phyloP scores from a whole-genome alignment of 495 filamentous ascomycete species.

The Penicillium malachiteum region DNA sequence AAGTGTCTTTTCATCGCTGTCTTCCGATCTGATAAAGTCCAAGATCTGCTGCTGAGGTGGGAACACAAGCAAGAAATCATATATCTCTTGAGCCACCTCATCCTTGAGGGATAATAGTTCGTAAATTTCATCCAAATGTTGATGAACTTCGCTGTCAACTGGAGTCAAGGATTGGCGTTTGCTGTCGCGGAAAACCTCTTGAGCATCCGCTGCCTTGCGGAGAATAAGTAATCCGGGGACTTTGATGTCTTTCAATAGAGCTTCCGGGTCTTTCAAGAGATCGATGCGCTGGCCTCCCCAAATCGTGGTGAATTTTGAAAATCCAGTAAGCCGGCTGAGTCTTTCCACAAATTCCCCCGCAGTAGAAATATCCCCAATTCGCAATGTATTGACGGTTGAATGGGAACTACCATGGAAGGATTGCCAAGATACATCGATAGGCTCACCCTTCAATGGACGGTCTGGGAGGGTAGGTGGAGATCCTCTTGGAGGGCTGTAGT shows the following conservation, averaged over 20 bases:
- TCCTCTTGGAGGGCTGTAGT: constrained; percentile 48
- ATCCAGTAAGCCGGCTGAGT: constrained; percentile 65
- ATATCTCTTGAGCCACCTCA: constrained; percentile 68
- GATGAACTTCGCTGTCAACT: constrained; percentile 73
- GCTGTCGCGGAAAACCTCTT: constrained; percentile 26
- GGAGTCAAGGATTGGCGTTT: constrained; percentile 41
- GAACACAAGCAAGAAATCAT: constrained; percentile 70
- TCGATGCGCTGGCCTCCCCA: constrained; percentile 50
- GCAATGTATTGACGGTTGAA: constrained; percentile 56
- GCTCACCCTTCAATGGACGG: constrained; percentile 53
- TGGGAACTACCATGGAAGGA: constrained; percentile 59
- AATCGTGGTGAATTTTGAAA: constrained; percentile 61
- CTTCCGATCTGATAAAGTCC: constrained; percentile 55
- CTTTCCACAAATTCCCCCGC: constrained; percentile 63
- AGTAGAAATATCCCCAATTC: constrained; percentile 69
- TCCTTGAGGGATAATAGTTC: constrained; percentile 75
- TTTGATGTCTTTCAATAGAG: constrained; percentile 41
- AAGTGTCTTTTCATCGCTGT: constrained; percentile 51
- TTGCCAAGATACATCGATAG: constrained; percentile 70
- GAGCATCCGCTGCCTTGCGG: constrained; percentile 40
- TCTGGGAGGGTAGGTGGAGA: constrained; percentile 38
- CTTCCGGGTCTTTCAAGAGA: constrained; percentile 38
- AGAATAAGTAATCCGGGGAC: constrained; percentile 60
- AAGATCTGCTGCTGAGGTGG: constrained; percentile 64
- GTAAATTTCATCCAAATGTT: constrained; percentile 85